Conservation (phyloP, 495 filamentous ascomycete genomes). For the Neurospora discreta region DNA sequence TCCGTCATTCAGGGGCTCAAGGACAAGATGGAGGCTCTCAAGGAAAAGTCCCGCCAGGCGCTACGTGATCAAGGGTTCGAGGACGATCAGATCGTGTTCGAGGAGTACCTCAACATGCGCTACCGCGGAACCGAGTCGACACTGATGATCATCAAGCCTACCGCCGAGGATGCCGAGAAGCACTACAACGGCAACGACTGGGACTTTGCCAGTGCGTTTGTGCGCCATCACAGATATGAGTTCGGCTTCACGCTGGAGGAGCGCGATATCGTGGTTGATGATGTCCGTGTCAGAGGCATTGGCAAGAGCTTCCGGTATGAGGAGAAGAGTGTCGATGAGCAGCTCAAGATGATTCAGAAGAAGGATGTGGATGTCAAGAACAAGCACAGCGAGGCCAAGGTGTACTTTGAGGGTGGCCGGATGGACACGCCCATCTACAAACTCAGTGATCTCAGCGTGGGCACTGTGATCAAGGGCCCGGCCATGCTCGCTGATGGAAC, state of each 20-base stretch:
- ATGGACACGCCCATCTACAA: conserved; percentile 78
- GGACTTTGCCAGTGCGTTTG: conserved; percentile 75
- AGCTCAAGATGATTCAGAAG: conserved; percentile 55
- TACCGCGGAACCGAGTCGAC: conserved; percentile 83
- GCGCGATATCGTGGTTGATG: conserved; percentile 84
- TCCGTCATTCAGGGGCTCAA: conserved; percentile 41
- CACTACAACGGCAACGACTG: conserved; percentile 54
- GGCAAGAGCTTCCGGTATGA: conserved; percentile 71
- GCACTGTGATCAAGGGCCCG: conserved; percentile 71
- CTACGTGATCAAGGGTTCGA: conserved; percentile 66
- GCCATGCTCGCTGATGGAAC: conserved; percentile 91
- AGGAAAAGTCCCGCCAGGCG: conserved; percentile 51
- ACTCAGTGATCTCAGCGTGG: conserved; percentile 63
- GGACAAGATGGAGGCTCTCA: conserved; percentile 50
- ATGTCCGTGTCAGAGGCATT: conserved; percentile 81
- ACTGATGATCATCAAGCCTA: conserved; percentile 67
- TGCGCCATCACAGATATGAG: conserved; percentile 80
- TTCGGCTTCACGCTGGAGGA: conserved; percentile 89
- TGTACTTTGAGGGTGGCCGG: conserved; percentile 67
- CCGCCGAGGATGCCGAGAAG: conserved; percentile 44
- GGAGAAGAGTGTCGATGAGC: conserved; percentile 69
- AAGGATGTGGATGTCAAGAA: conserved; percentile 39
- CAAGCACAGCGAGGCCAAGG: conserved; percentile 41
- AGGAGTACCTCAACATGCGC: conserved; percentile 83
- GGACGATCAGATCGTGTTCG: conserved; percentile 61